Evolutionary conservation across 345 rosid genomes (phyloP), one percentile per base, ranked within the genome.

Genomic region (Pistacia integerrima): DNA sequence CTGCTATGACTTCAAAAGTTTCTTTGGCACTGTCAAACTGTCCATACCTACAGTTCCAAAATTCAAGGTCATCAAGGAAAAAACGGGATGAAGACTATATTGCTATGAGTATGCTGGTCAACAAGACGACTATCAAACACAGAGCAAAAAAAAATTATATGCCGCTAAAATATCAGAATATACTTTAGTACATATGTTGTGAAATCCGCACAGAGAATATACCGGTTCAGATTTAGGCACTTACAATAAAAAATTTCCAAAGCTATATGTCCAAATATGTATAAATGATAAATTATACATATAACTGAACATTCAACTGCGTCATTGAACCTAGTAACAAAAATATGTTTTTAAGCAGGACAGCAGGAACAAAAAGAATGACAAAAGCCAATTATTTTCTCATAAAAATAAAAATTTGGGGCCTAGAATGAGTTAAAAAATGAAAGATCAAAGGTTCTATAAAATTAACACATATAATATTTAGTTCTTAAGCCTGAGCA

Each of bases 11-110:
- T 89, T 93, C 99, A 83, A 96, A 96, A 55, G 98, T 96, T 84
- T 96, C 99, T 87, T 96, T 96, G 4, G 97, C 97, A 62, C 88
- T 83, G 82, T 96, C 98, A 78, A 93, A 93, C 84, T 96, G 99
- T 70, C 98, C 98, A 77, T 96, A 93, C 85, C 99, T 93, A 87
- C 88, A 89, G 73, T 76, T 70, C 73, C 57, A 73, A 70, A 78
- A 58, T 55, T 58, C n/a, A 25, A 46, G 58, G 58, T 80, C 33
- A 77, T 61, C 20, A 69, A 65, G 28, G 61, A 4, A 14, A 70
- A 78, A 55, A 70, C 17, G 8, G 28, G 56, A 36, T 36, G 41
- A 36, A 36, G 41, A 36, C 41, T 36, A 36, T 36, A 36, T 36
- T 36, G 41, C 41, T 36, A 36, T 5, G 41, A 36, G 41, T 36